Conservation (phyloP, 257 asterid genomes). For the Primulina tabacum region DNA sequence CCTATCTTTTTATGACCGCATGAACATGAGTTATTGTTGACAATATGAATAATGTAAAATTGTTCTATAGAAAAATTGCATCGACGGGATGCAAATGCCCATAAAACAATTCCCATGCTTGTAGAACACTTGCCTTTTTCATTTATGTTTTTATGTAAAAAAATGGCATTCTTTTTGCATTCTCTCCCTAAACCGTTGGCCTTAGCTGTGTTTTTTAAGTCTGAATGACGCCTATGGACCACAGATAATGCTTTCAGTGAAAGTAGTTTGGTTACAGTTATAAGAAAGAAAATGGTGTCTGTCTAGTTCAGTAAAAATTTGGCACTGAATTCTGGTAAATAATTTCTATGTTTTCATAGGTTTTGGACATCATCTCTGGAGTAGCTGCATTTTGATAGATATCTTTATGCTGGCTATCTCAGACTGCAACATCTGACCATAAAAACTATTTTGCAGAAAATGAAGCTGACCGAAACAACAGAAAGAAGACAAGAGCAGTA, state of each 20-base stretch:
- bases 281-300: too few species aligned
- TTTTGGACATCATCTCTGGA: neutral
- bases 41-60: neutral
- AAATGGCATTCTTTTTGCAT: too few species aligned
- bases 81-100: neutral
- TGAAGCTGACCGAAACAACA: slow-evolving; percentile 77
- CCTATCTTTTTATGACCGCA: too few species aligned
- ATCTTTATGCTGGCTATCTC: neutral
- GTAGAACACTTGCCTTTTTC: neutral
- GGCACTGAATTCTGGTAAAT: neutral
- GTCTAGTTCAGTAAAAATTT: neutral
- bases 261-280: too few species aligned
- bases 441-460: slow-evolving; percentile 54
- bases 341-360: neutral
- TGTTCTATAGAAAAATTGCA: neutral
- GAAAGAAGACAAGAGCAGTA: slow-evolving; percentile 58
- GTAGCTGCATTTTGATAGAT: neutral
- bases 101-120: neutral
- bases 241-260: neutral
- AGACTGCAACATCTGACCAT: slow-evolving; percentile 23
- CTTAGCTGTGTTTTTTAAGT: too few species aligned
- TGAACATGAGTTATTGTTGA: too few species aligned
- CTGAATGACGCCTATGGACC: too few species aligned
- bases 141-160: too few species aligned
- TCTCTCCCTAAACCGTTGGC: too few species aligned